These are phyloP conservation scores for Haplographium delicatum DNA, from an alignment of 495 filamentous ascomycete species.

Conservation along the genomic window DNA sequence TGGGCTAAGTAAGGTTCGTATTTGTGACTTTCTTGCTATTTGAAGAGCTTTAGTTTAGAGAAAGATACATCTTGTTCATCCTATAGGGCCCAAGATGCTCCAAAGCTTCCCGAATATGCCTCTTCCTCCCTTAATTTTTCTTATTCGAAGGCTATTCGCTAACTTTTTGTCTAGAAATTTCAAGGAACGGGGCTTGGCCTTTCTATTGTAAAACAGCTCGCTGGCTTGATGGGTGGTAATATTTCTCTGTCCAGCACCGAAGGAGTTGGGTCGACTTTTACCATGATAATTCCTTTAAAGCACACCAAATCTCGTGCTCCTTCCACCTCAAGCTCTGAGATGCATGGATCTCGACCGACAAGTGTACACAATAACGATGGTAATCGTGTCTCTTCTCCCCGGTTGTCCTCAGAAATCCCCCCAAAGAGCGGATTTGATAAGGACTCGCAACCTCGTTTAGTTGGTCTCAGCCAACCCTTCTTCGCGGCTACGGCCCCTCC, in stretches of 20 bases:
- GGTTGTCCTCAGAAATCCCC: background rate
- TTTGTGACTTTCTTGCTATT: too few relatives aligned
- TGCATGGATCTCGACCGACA: slow-evolving; percentile 11
- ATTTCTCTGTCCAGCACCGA: slow-evolving; percentile 69
- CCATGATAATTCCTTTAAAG: slow-evolving; percentile 75
- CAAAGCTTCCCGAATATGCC: too few relatives aligned
- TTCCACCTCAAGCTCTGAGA: slow-evolving; percentile 29
- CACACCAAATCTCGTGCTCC: slow-evolving; percentile 62
- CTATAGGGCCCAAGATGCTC: too few relatives aligned
- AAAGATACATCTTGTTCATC: too few relatives aligned
- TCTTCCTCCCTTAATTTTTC: too few relatives aligned
- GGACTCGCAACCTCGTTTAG: slow-evolving; percentile 46
- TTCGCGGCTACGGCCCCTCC: slow-evolving; percentile 47
- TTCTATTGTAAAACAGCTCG: slow-evolving; percentile 86
- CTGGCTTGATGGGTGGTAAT: slow-evolving; percentile 72
- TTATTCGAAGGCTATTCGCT: too few relatives aligned
- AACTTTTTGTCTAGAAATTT: too few relatives aligned
- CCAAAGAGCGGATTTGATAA: slow-evolving; percentile 17
- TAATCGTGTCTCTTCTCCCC: background rate
- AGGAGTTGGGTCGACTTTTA: slow-evolving; percentile 75
- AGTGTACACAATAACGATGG: slow-evolving; percentile 7
- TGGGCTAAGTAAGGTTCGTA: slow-evolving; percentile 80
- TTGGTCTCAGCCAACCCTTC: slow-evolving; percentile 78
- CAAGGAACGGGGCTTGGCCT: too few relatives aligned
- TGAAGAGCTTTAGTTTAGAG: too few relatives aligned